Percentiles rank a stretch among this genome's conserved stretches.
Conservation (phyloP, 2,329 filamentous ascomycete species). For the Chaetomium olivaceum region DNA sequence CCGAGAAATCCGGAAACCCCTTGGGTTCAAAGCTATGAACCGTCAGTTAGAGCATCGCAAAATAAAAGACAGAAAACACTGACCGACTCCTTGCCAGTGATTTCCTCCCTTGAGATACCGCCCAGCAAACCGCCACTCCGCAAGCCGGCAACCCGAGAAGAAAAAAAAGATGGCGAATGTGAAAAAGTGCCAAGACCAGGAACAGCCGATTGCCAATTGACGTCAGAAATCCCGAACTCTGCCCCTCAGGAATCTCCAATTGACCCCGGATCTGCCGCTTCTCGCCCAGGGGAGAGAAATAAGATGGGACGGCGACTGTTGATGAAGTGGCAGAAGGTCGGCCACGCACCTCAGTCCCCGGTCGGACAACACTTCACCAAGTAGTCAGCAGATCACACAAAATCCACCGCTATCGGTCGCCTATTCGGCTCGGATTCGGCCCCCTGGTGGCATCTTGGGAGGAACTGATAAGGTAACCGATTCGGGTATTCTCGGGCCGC, state of each 20-base stretch:
- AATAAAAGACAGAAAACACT: not conserved
- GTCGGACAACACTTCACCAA: not conserved
- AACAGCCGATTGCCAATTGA: conserved; percentile 10
- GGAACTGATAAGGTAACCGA: conserved; percentile 17
- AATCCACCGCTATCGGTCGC: conserved; percentile 20
- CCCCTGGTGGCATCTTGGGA: not conserved
- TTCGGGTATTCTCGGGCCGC: conserved; percentile 36
- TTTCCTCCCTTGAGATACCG: conserved; percentile 6
- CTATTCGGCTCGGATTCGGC: conserved; percentile 1
- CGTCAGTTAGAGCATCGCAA: not conserved
- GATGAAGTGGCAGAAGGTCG: not conserved
- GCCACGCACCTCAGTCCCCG: not conserved
- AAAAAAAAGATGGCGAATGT: conserved; percentile 1
- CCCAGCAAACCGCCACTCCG: conserved; percentile 10
- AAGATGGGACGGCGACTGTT: not conserved
- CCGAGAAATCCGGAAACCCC: not conserved
- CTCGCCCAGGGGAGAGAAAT: not conserved
- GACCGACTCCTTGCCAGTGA: not conserved
- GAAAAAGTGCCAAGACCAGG: conserved; percentile 19
- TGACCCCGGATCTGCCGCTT: conserved; percentile 8
- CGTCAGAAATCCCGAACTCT: conserved; percentile 7
- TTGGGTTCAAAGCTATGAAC: not conserved
- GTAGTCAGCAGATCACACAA: not conserved
- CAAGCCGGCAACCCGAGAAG: not conserved
- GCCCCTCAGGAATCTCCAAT: conserved; percentile 7